phyloP scores from a whole-genome alignment of 2,329 filamentous ascomycete species.

The Aspergillus neotritici region DNA sequence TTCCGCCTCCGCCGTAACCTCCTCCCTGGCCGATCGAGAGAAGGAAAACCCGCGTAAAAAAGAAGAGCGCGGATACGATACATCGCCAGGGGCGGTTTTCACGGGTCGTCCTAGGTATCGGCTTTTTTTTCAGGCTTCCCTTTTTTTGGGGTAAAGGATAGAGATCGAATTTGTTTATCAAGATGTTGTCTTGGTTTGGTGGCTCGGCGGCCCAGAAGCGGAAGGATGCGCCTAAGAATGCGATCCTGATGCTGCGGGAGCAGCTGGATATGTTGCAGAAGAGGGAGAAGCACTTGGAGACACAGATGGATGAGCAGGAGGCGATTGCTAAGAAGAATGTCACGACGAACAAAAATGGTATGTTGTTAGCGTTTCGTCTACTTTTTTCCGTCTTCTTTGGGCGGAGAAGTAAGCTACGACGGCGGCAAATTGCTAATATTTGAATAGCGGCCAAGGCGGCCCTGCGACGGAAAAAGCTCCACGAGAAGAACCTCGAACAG shows the following conservation, averaged over 20 bases:
- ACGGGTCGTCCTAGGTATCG: too few species aligned
- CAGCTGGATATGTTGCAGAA: slow-evolving; percentile 98
- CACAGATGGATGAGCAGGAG: slow-evolving; percentile 90
- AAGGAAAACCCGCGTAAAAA: too few species aligned
- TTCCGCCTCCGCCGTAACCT: background rate
- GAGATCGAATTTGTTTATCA: slow-evolving; percentile 12
- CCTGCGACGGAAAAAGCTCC: slow-evolving; percentile 86
- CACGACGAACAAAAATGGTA: slow-evolving; percentile 84
- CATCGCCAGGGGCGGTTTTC: too few species aligned
- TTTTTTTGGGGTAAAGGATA: too few species aligned
- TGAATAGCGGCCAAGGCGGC: slow-evolving; percentile 77
- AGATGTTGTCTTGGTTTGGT: slow-evolving; percentile 86
- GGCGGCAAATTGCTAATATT: background rate
- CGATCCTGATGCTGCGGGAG: slow-evolving; percentile 78
- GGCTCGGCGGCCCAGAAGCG: slow-evolving; percentile 73
- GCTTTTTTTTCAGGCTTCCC: too few species aligned
- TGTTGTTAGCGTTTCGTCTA: slow-evolving; percentile 27
- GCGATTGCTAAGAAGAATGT: slow-evolving; percentile 83
- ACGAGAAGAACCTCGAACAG: slow-evolving; percentile 87
- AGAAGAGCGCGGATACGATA: too few species aligned
- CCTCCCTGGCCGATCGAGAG: too few species aligned
- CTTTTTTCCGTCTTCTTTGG: background rate
- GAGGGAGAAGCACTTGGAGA: slow-evolving; percentile 83
- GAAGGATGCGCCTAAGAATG: slow-evolving; percentile 94
- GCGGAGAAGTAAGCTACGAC: slow-evolving; percentile 1